Evolutionary conservation across 1,284 basidiomycete genomes (phyloP).

Genomic region (Ceratobasidium sp.): DNA sequence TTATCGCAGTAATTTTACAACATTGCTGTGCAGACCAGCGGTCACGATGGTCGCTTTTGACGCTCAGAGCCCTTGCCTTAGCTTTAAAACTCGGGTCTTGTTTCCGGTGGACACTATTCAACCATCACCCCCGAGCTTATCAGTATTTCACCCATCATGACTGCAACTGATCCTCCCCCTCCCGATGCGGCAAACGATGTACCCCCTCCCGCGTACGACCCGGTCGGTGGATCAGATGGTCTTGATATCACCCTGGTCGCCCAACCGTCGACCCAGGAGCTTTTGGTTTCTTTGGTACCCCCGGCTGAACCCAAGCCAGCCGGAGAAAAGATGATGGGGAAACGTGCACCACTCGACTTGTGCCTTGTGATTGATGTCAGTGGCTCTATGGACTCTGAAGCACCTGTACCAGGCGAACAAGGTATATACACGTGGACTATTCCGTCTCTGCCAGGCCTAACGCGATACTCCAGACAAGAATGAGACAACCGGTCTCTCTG

Average conservation of each 20-base stretch:
- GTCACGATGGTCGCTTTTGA: too few species aligned
- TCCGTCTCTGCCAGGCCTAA: background rate
- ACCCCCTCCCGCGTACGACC: constrained; percentile 34
- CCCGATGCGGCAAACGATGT: constrained; percentile 12
- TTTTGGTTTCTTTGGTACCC: constrained; percentile 28
- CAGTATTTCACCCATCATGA: background rate
- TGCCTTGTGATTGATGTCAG: constrained; percentile 48
- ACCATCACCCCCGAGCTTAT: background rate
- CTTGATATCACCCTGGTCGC: constrained; percentile 18
- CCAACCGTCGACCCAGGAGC: constrained; percentile 33
- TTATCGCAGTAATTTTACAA: too few species aligned
- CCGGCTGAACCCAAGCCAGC: constrained; percentile 17
- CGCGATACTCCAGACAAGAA: constrained; percentile 32
- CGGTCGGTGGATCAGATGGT: background rate
- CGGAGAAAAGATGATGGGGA: constrained; percentile 18
- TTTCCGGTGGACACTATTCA: too few species aligned
- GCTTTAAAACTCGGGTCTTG: background rate
- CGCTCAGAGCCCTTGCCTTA: too few species aligned
- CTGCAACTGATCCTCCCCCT: constrained; percentile 25
- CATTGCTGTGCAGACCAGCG: too few species aligned
- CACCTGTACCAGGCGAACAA: constrained; percentile 47
- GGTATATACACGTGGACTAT: constrained; percentile 32
- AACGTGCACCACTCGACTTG: constrained; percentile 47
- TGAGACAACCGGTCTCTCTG: constrained; percentile 37
- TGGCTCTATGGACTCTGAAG: constrained; percentile 48